Evolutionary conservation across 2,329 filamentous ascomycete species (phyloP), one percentile per base, ranked within the genome.

Genomic region (Colletotrichum tabaci): DNA sequence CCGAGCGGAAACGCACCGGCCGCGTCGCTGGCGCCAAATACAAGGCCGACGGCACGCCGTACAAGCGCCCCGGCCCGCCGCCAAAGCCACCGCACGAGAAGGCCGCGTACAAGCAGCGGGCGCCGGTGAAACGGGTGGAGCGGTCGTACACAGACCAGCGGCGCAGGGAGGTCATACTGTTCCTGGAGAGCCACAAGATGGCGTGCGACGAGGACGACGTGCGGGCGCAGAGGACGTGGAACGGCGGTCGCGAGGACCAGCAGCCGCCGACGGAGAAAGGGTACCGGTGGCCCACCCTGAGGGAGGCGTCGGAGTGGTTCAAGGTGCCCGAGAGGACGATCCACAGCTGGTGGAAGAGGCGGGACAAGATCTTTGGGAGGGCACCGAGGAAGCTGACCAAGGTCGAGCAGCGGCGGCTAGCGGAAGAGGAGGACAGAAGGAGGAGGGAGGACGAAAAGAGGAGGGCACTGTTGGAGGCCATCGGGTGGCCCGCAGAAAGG

Each of bases 271-370:
- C 16, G 23, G 66, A 65, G 35, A 30, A 50, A 6, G 44, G 42
- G 18, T 65, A 52, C 46, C 18, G 61, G 16, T 58, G 61, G 61
- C 26, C 66, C 21, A 65, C 66, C 12, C 46, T 64, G 21, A n/a
- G 7, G 12, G 52, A 65, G 61, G 61, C 66, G 18, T 65, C 44
- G 16, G 53, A 65, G 16, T 58, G 66, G 52, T 65, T 65, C 53
- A 65, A 65, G 66, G 23, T 65, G 15, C 60, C 66, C 16, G 66
- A 65, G 66, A n/a, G 58, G 13, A 68, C 52, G n/a, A 53, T 68
- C 10, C 44, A 53, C 38, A 53, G 66, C 46, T 69, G 46, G 60
- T 69, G 61, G 61, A 57, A 58, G 44, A 44, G 53, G 23, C 44
- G 60, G 44, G 52, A 52, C 44, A 44, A n/a, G 46, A 58, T 58